These are phyloP conservation scores for Wickerhamiella siamensis DNA, from an alignment of 805 yeast genomes.

Conservation along the genomic window DNA sequence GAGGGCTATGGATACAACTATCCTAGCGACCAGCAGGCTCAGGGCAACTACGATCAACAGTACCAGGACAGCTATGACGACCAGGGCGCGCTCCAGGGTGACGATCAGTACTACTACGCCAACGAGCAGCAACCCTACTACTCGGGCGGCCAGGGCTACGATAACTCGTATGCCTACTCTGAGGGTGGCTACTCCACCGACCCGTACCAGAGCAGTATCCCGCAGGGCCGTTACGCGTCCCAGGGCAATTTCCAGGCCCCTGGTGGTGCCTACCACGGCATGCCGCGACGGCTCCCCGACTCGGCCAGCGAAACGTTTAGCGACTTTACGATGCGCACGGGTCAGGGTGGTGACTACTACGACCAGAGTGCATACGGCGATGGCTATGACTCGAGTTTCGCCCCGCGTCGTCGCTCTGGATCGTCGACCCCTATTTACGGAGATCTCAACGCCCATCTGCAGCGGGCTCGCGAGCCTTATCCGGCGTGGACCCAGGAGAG, in stretches of 20 bases:
- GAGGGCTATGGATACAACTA: constrained; percentile 13
- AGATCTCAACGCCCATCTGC: constrained; percentile 24
- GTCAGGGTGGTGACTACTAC: constrained; percentile 28
- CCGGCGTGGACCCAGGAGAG: constrained; percentile 99
- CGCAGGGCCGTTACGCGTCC: constrained; percentile 19
- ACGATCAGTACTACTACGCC: constrained; percentile 28
- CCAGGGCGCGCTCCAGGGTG: constrained; percentile 28
- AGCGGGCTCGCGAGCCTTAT: constrained; percentile 68
- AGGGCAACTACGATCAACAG: constrained; percentile 9
- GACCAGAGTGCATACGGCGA: constrained; percentile 22
- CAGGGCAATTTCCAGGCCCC: constrained; percentile 23
- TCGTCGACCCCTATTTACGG: constrained; percentile 91
- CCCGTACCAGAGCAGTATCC: constrained; percentile 31
- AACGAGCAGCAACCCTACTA: constrained; percentile 29
- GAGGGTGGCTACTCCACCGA: constrained; percentile 27
- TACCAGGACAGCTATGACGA: constrained; percentile 19
- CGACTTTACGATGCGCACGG: constrained; percentile 32
- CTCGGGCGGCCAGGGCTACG: constrained; percentile 19
- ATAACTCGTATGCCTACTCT: constrained; percentile 17
- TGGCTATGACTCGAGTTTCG: constrained; percentile 22
- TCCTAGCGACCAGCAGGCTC: constrained; percentile 16
- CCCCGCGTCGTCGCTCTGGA: constrained; percentile 55
- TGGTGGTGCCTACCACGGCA: constrained; percentile 11
- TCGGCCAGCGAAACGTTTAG: constrained; percentile 28
- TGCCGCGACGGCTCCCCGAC: constrained; percentile 16